Evolutionary conservation across 2,329 filamentous ascomycete species (phyloP), one percentile per base, ranked within the genome.

Genomic region (Diatrype stigma): DNA sequence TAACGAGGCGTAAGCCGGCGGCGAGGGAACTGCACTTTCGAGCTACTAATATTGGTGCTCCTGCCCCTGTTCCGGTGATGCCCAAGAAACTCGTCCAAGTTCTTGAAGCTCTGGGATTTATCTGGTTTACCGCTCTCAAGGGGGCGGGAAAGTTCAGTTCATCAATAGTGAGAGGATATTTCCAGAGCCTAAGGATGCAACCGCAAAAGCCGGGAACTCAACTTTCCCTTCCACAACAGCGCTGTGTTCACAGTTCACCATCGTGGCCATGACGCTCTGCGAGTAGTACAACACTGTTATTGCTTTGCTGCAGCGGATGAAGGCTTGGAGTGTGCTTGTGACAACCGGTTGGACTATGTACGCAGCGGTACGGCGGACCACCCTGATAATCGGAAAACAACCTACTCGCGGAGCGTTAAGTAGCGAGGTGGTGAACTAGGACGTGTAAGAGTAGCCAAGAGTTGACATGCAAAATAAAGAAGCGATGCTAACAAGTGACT

Each of bases 351-450:
- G 3, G 49, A 35, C 6, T 45, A 45, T 14, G 32, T 32, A 14
- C 49, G 49, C 2, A 50, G 23, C 4, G 42, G n/a, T 14, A 22
- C 8, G 3, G 35, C 19, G 4, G 48, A 42, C n/a, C 14, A 11
- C 3, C 48, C 37, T n/a, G 40, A 46, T 17, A 42, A n/a, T 34
- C 49, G 35, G 45, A 35, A 45, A 38, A 47, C 42, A 7, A 48
- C 17, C 3, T 48, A 35, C 16, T 48, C 46, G 46, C 46, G 32
- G 5, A 51, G 17, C n/a, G 35, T 47, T 26, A 51, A 47, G 26
- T 10, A 30, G 26, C 26, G 26, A 30, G 26, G 26, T 10, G 5
- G 26, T 30, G 10, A 10, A 30, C 10, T 5, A 30, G 26, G n/a
- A n/a, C n/a, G n/a, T n/a, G n/a, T n/a, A n/a, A n/a, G n/a, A n/a